Base-by-base conservation (phyloP, 2,329 filamentous ascomycete genomes). In the Trichoderma sp. region DNA sequence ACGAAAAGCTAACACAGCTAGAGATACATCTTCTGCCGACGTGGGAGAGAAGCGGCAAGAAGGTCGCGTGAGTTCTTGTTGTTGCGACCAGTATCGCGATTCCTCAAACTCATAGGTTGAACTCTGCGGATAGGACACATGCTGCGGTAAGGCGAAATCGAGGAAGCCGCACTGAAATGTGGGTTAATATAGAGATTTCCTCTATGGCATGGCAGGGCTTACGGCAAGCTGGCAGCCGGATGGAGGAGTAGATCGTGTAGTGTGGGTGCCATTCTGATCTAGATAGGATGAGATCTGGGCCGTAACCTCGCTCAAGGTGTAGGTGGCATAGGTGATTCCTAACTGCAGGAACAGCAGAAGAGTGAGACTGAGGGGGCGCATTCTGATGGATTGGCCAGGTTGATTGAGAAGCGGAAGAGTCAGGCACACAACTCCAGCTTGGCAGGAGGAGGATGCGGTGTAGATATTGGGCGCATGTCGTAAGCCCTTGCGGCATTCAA, bases 11-110 rank as follows among this genome's bases (percentile, higher is more conserved):
- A 74, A 64, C 5, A 78, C 70, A 9, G 71, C 68, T 2, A 75
- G 68, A 4, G 76, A 76, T 4, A 77, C 74, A 4, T 76, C 72
- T 6, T 66, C 60, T 3, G 75, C 69, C 1, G 73, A 70, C 1
- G 39, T 35, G 8, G 76, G 76, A 5, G 71, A 69, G 50, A 76
- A 72, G 37, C 73, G 74, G 67, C 73, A 78, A 4, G 67, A 39
- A 4, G 72, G 72, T 5, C 25, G 34, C 3, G 66, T 69, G 10
- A 66, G 53, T 4, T 68, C 70, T 48, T 74, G 73, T 29, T 73
- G 72, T n/a, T 74, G 71, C 29, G 72, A 72, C 72, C 70, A 74
- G 63, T 72, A 73, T 27, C 67, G 60, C 17, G 70, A 71, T 57
- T 73, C 68, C 35, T 72, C 67, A 32, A 70, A 61, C 17, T 68